phyloP scores from a whole-genome alignment of 805 yeast genomes.

The Pichia paraexigua region DNA sequence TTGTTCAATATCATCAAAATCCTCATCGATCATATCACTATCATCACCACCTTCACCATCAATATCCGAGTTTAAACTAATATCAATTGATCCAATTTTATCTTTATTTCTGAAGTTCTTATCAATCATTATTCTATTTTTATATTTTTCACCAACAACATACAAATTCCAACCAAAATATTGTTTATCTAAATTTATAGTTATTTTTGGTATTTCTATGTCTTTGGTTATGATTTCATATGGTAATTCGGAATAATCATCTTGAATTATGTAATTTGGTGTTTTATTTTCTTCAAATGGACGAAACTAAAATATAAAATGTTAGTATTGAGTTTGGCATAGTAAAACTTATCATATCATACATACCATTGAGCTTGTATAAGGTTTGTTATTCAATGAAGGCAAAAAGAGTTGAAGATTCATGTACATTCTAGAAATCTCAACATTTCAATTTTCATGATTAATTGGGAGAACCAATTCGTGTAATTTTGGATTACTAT shows the following conservation, averaged over 20 bases:
- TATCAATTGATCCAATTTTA: background rate
- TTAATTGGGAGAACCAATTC: background rate
- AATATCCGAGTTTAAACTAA: background rate
- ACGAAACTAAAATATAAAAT: slow-evolving; percentile 30
- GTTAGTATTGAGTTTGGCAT: slow-evolving; percentile 1
- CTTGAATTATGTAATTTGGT: slow-evolving; percentile 40
- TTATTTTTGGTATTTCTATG: slow-evolving; percentile 1
- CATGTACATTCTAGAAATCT: background rate
- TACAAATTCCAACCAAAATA: background rate
- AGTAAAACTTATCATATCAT: too few species aligned
- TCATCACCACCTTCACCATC: background rate
- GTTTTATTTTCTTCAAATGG: slow-evolving; percentile 39
- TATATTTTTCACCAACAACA: slow-evolving; percentile 1
- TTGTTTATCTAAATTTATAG: background rate
- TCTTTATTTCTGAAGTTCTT: slow-evolving; percentile 1
- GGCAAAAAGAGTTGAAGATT: background rate
- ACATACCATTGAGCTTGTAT: background rate
- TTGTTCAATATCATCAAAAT: slow-evolving; percentile 4
- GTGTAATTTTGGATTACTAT: background rate
- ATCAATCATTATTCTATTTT: background rate
- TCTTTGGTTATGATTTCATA: slow-evolving; percentile 5
- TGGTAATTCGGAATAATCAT: slow-evolving; percentile 6
- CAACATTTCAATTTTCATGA: background rate
- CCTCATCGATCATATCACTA: background rate
- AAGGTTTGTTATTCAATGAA: background rate